Evolutionary conservation across 1,139 yeast species (phyloP).

Genomic region (Meyerozyma carpophila): DNA sequence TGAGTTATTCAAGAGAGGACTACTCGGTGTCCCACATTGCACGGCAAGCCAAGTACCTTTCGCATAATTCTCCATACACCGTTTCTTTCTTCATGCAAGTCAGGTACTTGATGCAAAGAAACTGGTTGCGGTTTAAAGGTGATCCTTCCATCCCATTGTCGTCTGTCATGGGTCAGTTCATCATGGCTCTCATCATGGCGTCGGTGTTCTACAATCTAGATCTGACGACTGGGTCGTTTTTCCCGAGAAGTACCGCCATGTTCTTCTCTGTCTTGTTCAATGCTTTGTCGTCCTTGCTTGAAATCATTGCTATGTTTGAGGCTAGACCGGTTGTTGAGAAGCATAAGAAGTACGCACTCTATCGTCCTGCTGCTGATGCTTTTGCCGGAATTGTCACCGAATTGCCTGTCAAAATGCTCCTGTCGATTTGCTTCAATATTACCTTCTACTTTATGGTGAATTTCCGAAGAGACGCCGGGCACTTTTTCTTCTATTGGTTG

Average conservation of each 20-base stretch:
- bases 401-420: slow-evolving; percentile 55
- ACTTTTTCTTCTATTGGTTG: slow-evolving; percentile 62
- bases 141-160: slow-evolving; percentile 62
- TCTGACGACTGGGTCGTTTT: slow-evolving; percentile 44
- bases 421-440: slow-evolving; percentile 55
- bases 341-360: slow-evolving; percentile 68
- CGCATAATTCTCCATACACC: slow-evolving; percentile 56
- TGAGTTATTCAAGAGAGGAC: slow-evolving; percentile 14
- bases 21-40: slow-evolving; percentile 53
- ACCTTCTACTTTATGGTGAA: slow-evolving; percentile 63
- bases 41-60: slow-evolving; percentile 49
- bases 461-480: slow-evolving; percentile 60
- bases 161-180: slow-evolving; percentile 54
- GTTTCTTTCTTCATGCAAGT: slow-evolving; percentile 65
- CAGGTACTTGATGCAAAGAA: slow-evolving; percentile 54
- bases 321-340: slow-evolving; percentile 77
- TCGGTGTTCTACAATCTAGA: slow-evolving; percentile 68
- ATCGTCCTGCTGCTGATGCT: slow-evolving; percentile 77
- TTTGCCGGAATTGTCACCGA: slow-evolving; percentile 64
- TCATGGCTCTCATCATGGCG: slow-evolving; percentile 69
- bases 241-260: slow-evolving; percentile 63
- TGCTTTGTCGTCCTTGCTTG: slow-evolving; percentile 70
- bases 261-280: slow-evolving; percentile 76
- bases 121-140: slow-evolving; percentile 57
- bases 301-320: slow-evolving; percentile 61